Evolutionary conservation across 2,329 filamentous ascomycete species (phyloP).

Genomic region (Phaeoacremonium minimum): DNA sequence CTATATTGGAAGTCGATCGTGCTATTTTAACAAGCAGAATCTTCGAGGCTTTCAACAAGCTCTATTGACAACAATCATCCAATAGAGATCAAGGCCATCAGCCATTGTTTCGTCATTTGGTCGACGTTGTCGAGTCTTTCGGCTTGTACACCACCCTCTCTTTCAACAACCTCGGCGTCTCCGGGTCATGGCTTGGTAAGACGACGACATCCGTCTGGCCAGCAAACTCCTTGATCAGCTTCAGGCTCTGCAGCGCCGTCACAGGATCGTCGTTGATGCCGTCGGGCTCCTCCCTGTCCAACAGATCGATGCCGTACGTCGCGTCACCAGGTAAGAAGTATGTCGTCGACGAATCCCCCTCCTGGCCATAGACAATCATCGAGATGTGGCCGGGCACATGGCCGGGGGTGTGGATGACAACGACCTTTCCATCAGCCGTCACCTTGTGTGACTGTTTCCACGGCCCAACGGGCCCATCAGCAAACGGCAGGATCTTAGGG

Average conservation of each 20-base stretch:
- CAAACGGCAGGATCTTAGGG: constrained; percentile 19
- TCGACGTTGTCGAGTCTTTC: no score
- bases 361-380: constrained; percentile 10
- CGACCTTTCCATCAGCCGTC: constrained; percentile 21
- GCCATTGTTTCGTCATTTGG: no score
- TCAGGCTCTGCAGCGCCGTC: not conserved
- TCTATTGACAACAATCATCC: no score
- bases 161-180: not conserved
- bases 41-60: no score
- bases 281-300: constrained; percentile 25
- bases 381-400: constrained; percentile 26
- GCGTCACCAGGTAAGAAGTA: constrained; percentile 24
- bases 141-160: not conserved
- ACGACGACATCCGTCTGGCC: not conserved
- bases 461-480: constrained; percentile 18
- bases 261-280: constrained; percentile 16
- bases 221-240: not conserved
- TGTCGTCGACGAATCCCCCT: constrained; percentile 16
- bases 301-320: constrained; percentile 20
- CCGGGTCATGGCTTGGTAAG: not conserved
- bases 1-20: no score
- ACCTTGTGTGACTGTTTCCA: constrained; percentile 20
- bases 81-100: no score
- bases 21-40: no score
- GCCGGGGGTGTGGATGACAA: constrained; percentile 25